Evolutionary conservation across 176 grass and related monocot species (phyloP).

Genomic region (Triticum timopheevii): DNA sequence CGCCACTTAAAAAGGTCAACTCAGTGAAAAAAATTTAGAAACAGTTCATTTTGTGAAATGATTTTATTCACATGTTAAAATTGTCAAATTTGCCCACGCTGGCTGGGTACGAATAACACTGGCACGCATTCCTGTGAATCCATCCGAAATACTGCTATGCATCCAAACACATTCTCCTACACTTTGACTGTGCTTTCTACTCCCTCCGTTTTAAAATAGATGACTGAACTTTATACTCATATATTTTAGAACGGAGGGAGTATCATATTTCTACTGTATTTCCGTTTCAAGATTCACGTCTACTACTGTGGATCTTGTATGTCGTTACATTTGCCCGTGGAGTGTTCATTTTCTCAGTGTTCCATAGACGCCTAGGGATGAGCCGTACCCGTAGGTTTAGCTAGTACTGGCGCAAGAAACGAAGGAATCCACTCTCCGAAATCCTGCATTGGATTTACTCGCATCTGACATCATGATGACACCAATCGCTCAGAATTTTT

Average conservation of each 20-base stretch:
- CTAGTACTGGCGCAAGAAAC: constrained; percentile 8
- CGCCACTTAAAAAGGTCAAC: too few relatives aligned
- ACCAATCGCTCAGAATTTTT: constrained; percentile 36
- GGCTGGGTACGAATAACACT: neutral
- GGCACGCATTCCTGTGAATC: neutral
- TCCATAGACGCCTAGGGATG: neutral
- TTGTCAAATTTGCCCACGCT: too few relatives aligned
- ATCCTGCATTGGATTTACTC: constrained; percentile 27
- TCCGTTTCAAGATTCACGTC: neutral
- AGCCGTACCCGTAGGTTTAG: neutral
- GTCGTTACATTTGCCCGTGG: too few relatives aligned
- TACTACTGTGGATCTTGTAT: neutral
- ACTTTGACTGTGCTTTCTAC: neutral
- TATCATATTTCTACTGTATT: neutral
- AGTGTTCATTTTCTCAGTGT: neutral
- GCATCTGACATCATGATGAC: constrained; percentile 32
- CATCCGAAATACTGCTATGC: too few relatives aligned
- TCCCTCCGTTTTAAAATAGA: too few relatives aligned
- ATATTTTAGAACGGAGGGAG: too few relatives aligned
- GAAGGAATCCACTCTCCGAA: constrained; percentile 10
- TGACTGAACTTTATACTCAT: too few relatives aligned
- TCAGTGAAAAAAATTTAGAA: too few relatives aligned
- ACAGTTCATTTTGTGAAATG: too few relatives aligned
- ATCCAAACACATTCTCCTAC: neutral
- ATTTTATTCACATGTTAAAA: too few relatives aligned